Evolutionary conservation across 805 yeast species (phyloP).

Genomic region (Komagataella phaffii): DNA sequence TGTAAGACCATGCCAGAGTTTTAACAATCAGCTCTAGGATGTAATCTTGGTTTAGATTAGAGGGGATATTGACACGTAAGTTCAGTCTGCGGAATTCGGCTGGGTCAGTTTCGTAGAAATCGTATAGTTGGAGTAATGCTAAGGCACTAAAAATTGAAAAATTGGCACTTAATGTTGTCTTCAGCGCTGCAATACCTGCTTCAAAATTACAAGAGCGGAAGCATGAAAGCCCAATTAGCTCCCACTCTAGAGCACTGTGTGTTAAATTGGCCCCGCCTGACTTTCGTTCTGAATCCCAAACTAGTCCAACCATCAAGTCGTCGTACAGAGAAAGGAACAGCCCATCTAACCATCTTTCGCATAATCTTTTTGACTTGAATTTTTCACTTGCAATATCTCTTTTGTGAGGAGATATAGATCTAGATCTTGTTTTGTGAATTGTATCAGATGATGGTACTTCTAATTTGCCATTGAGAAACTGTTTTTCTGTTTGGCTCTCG

Average conservation of each 20-base stretch:
- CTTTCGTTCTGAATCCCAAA: slow-evolving; percentile 24
- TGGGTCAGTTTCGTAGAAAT: slow-evolving; percentile 9
- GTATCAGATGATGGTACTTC: not conserved
- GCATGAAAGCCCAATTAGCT: slow-evolving; percentile 46
- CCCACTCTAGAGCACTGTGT: slow-evolving; percentile 66
- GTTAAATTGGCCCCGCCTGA: slow-evolving; percentile 16
- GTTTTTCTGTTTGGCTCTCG: not conserved
- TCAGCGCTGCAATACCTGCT: slow-evolving; percentile 36
- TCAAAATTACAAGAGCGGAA: slow-evolving; percentile 32
- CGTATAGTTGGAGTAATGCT: slow-evolving; percentile 32
- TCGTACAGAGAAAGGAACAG: slow-evolving; percentile 56
- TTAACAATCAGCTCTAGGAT: slow-evolving; percentile 30
- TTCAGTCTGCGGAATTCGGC: slow-evolving; percentile 12
- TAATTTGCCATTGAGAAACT: not conserved
- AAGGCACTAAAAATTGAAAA: slow-evolving; percentile 49
- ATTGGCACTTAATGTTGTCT: slow-evolving; percentile 40
- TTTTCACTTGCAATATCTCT: slow-evolving; percentile 7
- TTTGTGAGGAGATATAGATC: slow-evolving; percentile 8
- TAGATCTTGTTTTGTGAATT: slow-evolving; percentile 7
- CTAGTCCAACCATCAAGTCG: slow-evolving; percentile 69
- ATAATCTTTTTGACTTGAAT: slow-evolving; percentile 34
- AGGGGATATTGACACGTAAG: slow-evolving; percentile 5
- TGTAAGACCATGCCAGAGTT: slow-evolving; percentile 43
- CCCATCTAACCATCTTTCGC: slow-evolving; percentile 67
- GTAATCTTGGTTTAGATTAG: slow-evolving; percentile 7